These are phyloP conservation scores for Keithomyces neogunnii DNA, from an alignment of 2,329 filamentous ascomycete genomes.

Conservation along the genomic window DNA sequence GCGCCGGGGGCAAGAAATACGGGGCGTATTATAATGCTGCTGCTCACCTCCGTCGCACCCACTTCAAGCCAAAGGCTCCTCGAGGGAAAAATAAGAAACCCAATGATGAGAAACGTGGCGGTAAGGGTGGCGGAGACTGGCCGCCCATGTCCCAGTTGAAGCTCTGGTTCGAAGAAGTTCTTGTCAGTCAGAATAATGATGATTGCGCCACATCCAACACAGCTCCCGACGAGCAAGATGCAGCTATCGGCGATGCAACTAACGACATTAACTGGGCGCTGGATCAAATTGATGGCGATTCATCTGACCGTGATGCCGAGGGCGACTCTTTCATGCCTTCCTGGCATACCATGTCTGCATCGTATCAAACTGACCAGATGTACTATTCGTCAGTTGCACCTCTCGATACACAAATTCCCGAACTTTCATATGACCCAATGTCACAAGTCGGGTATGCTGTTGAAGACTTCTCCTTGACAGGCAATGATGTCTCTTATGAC, in stretches of 20 bases:
- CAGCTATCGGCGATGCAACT: slow-evolving; percentile 4
- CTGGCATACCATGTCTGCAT: not conserved
- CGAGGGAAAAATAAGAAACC: slow-evolving; percentile 34
- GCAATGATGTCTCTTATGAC: not conserved
- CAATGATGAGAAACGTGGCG: slow-evolving; percentile 41
- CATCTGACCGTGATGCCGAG: not conserved
- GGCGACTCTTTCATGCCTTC: not conserved
- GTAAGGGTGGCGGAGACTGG: slow-evolving; percentile 45
- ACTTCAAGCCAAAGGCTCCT: slow-evolving; percentile 63
- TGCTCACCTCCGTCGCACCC: slow-evolving; percentile 77
- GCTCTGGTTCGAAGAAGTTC: slow-evolving; percentile 44
- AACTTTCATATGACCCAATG: not conserved
- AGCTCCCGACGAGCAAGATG: slow-evolving; percentile 24
- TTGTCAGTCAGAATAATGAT: slow-evolving; percentile 32
- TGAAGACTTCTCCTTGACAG: not conserved
- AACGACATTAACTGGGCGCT: not conserved
- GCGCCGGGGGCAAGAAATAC: slow-evolving; percentile 68
- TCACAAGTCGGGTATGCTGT: not conserved
- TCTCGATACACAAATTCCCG: not conserved
- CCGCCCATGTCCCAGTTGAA: slow-evolving; percentile 49
- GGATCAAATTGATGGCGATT: not conserved
- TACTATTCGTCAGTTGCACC: not conserved
- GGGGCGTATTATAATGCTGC: slow-evolving; percentile 92
- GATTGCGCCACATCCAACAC: slow-evolving; percentile 19
- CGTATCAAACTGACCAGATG: not conserved